Percentiles rank a stretch among this genome's conserved stretches.
These are phyloP conservation scores for Epichloe elymi DNA, from an alignment of 2,329 filamentous ascomycete genomes.

Conservation along the genomic window DNA sequence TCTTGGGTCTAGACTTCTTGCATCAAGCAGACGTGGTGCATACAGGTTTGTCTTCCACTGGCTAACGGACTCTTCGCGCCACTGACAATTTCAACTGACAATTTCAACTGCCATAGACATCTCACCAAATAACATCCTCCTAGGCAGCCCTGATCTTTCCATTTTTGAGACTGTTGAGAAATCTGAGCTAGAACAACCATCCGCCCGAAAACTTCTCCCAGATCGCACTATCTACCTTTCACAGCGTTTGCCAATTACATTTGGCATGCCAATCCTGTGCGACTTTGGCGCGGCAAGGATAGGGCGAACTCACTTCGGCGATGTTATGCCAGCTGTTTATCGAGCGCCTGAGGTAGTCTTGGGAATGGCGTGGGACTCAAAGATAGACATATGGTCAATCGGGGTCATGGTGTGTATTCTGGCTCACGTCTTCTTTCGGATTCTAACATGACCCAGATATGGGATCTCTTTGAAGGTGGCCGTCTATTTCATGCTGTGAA, in stretches of 20 bases:
- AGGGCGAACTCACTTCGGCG: slow-evolving; percentile 11
- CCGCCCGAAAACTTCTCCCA: slow-evolving; percentile 14
- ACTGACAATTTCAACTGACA: background rate
- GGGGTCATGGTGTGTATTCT: slow-evolving; percentile 15
- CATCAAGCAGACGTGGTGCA: slow-evolving; percentile 10
- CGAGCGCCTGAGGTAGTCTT: slow-evolving; percentile 22
- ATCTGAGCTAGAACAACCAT: slow-evolving; percentile 8
- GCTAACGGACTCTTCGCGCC: background rate
- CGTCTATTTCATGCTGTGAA: slow-evolving; percentile 14
- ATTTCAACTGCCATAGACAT: slow-evolving; percentile 9
- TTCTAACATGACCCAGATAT: slow-evolving; percentile 11
- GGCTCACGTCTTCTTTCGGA: background rate
- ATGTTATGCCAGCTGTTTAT: slow-evolving; percentile 21
- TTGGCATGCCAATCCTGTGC: slow-evolving; percentile 13
- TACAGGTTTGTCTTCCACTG: slow-evolving; percentile 7
- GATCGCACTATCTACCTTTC: slow-evolving; percentile 17
- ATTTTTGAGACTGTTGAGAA: slow-evolving; percentile 8
- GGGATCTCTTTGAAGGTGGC: slow-evolving; percentile 19
- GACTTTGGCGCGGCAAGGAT: slow-evolving; percentile 19
- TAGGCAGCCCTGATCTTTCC: slow-evolving; percentile 8
- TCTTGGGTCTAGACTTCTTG: slow-evolving; percentile 10
- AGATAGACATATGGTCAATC: slow-evolving; percentile 23
- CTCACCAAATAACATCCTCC: slow-evolving; percentile 16
- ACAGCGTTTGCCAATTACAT: slow-evolving; percentile 13
- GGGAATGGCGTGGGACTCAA: slow-evolving; percentile 20